phyloP scores from a whole-genome alignment of 139 green algal genomes.

The Yamagishiella unicocca region DNA sequence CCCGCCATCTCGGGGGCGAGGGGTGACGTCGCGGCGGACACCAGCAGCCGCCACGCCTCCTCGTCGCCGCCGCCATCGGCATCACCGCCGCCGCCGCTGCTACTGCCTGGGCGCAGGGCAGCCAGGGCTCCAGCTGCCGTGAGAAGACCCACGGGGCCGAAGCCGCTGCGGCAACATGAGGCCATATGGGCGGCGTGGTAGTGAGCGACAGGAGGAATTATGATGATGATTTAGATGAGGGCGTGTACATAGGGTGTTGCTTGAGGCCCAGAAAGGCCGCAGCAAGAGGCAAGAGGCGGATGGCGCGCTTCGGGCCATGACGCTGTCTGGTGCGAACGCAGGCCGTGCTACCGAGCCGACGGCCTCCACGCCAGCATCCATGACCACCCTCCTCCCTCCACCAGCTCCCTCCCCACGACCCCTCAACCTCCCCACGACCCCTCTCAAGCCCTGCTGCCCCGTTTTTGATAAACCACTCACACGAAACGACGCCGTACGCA shows the following conservation, averaged over 20 bases:
- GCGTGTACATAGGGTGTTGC: not conserved
- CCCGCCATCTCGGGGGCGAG: constrained; percentile 7
- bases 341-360: not conserved
- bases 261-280: not conserved
- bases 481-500: constrained; percentile 11
- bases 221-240: not conserved
- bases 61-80: not conserved
- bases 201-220: not conserved
- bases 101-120: not conserved
- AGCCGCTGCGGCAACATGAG: not conserved
- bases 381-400: not conserved
- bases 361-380: not conserved
- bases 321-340: not conserved
- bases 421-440: too few species aligned
- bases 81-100: not conserved
- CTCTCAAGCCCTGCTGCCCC: not conserved
- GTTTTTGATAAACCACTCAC: not conserved
- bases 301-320: not conserved
- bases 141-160: not conserved
- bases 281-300: not conserved
- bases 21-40: not conserved
- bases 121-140: not conserved
- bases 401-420: too few species aligned
- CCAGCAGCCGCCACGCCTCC: not conserved
- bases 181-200: not conserved